These are phyloP conservation scores for Rosa persica DNA, from an alignment of 306 rosid species.

Conservation along the genomic window DNA sequence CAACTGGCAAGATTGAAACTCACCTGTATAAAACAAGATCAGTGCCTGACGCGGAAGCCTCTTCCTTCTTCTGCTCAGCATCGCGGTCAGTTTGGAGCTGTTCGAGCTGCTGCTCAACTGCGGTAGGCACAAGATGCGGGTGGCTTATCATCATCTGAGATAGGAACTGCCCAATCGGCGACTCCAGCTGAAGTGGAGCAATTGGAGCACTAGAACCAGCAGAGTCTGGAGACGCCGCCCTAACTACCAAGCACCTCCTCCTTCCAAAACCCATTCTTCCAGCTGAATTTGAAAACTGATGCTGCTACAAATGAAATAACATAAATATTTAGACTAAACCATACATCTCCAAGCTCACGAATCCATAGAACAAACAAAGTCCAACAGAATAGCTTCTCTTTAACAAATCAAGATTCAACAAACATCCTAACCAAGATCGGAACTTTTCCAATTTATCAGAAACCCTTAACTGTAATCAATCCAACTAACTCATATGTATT, in stretches of 20 bases:
- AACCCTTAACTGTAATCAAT: too few relatives aligned
- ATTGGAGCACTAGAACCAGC: slow-evolving; percentile 45
- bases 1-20: neutral
- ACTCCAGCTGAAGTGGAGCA: slow-evolving; percentile 88
- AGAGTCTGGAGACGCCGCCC: slow-evolving; percentile 60
- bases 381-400: neutral
- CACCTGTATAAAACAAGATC: slow-evolving; percentile 84
- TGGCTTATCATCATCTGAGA: slow-evolving; percentile 75
- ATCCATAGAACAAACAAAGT: neutral
- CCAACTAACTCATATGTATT: too few relatives aligned
- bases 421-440: neutral
- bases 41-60: slow-evolving; percentile 60
- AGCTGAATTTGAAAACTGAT: slow-evolving; percentile 35
- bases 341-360: neutral
- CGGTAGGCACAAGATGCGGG: slow-evolving; percentile 96
- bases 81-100: slow-evolving; percentile 90
- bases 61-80: slow-evolving; percentile 56
- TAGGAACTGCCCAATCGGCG: slow-evolving; percentile 88
- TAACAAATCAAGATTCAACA: neutral
- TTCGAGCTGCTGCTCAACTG: slow-evolving; percentile 87
- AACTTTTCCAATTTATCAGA: too few relatives aligned
- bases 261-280: slow-evolving; percentile 37
- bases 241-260: slow-evolving; percentile 49
- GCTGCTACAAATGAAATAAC: slow-evolving; percentile 40
- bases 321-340: neutral